A percentile compares a stretch with the other conserved stretches of the same genome.
Conservation (phyloP, 768 basidiomycete genomes). For the Polyporus arcularius region DNA sequence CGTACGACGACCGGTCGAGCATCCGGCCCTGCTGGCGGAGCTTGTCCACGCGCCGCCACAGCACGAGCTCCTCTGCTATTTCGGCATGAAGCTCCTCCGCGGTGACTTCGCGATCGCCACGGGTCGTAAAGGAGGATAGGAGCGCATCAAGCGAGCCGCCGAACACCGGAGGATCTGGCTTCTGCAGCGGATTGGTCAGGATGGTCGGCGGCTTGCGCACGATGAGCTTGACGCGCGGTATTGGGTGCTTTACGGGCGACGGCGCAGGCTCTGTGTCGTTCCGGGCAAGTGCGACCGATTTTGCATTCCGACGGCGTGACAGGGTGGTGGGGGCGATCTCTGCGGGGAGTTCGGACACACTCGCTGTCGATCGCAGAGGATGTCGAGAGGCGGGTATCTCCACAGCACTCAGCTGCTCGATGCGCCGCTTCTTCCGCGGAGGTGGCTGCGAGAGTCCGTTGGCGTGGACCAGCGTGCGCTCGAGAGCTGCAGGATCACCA, state of each 20-base stretch:
- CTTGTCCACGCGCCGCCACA: constrained; percentile 44
- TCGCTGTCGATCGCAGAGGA: not conserved
- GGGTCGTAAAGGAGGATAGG: constrained; percentile 60
- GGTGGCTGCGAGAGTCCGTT: constrained; percentile 1
- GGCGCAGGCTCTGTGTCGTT: constrained; percentile 1
- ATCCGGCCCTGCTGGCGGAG: constrained; percentile 50
- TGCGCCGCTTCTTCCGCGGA: constrained; percentile 22
- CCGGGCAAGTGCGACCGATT: not conserved
- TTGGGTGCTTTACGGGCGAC: constrained; percentile 32
- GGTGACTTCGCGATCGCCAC: constrained; percentile 53
- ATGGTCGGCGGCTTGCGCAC: constrained; percentile 63
- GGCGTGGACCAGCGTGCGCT: not conserved
- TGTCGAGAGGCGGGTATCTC: not conserved
- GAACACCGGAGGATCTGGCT: constrained; percentile 53
- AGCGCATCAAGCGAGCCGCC: constrained; percentile 56
- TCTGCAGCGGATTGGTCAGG: constrained; percentile 69
- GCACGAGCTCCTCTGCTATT: constrained; percentile 44
- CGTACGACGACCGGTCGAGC: constrained; percentile 13
- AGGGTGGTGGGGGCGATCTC: constrained; percentile 2
- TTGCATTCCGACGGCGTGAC: not conserved
- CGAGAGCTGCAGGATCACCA: not conserved
- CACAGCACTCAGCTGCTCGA: not conserved
- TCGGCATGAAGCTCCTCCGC: constrained; percentile 37
- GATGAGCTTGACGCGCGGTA: constrained; percentile 68
- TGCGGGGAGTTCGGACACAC: not conserved